Conservation (phyloP, 176 grass and related monocot species). For the Hordeum vulgare region DNA sequence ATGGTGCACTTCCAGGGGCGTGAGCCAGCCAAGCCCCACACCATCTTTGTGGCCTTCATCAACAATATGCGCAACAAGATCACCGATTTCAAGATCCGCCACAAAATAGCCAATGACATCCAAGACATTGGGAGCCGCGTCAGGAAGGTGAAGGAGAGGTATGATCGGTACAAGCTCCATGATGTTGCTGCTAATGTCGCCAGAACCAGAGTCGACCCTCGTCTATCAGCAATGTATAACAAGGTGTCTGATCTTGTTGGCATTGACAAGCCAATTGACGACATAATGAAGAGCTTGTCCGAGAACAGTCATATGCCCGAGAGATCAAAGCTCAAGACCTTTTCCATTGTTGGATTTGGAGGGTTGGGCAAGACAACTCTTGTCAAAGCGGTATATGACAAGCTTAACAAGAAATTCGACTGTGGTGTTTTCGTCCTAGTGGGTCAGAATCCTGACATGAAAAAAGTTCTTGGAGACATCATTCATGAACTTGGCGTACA, state of each 20-base stretch:
- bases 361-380: constrained; percentile 20
- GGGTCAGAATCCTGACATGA: not conserved
- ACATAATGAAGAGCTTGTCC: not conserved
- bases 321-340: not conserved
- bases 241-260: not conserved
- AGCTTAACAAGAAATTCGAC: not conserved
- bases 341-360: not conserved
- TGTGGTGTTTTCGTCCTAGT: not conserved
- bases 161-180: not conserved
- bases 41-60: not conserved
- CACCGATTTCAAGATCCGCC: not conserved
- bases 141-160: not conserved
- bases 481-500: not conserved
- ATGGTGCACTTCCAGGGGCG: not conserved
- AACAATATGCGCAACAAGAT: not conserved
- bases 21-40: not conserved
- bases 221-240: not conserved
- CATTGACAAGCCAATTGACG: not conserved
- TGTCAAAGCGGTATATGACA: not conserved
- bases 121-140: not conserved
- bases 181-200: not conserved
- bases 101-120: not conserved
- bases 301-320: not conserved
- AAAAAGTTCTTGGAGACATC: not conserved
- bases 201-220: not conserved